Conservation (phyloP, 1,284 basidiomycete species). For the Tetrapyrgos nigripes region DNA sequence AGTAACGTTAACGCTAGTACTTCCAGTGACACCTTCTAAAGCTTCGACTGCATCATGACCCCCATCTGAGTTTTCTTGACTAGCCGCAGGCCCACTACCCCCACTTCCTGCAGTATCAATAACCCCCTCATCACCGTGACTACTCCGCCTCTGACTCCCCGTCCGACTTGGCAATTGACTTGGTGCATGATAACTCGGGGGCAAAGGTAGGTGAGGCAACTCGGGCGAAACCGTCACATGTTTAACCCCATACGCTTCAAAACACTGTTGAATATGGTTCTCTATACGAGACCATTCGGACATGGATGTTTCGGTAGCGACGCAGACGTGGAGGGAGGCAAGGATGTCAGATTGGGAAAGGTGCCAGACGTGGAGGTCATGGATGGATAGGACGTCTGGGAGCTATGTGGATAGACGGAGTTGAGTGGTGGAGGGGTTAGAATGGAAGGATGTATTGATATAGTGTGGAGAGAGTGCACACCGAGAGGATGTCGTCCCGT, state of each 20-base stretch:
- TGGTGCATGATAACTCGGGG: too few species aligned
- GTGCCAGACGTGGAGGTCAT: conserved; percentile 60
- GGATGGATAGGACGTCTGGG: conserved; percentile 50
- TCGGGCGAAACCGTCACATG: conserved; percentile 60
- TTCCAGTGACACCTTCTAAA: too few species aligned
- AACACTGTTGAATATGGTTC: conserved; percentile 50
- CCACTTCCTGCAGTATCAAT: too few species aligned
- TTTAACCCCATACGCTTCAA: conserved; percentile 52
- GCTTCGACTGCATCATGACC: too few species aligned
- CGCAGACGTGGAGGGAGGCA: conserved; percentile 54
- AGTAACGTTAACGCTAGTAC: too few species aligned
- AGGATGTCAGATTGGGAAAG: conserved; percentile 55
- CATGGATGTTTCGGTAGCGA: conserved; percentile 46
- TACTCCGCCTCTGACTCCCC: background rate
- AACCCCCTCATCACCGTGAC: too few species aligned
- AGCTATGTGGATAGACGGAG: conserved; percentile 29
- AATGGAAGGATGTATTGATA: conserved; percentile 16
- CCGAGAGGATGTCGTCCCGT: conserved; percentile 48
- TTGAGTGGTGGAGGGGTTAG: conserved; percentile 3
- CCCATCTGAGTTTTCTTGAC: too few species aligned
- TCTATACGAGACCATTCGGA: conserved; percentile 54
- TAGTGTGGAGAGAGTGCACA: too few species aligned
- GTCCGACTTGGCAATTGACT: conserved; percentile 32
- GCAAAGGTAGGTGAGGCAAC: too few species aligned
- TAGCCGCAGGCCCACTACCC: too few species aligned